Base-by-base conservation (phyloP, 2,329 filamentous ascomycete genomes). In the Sporothrix brasiliensis region DNA sequence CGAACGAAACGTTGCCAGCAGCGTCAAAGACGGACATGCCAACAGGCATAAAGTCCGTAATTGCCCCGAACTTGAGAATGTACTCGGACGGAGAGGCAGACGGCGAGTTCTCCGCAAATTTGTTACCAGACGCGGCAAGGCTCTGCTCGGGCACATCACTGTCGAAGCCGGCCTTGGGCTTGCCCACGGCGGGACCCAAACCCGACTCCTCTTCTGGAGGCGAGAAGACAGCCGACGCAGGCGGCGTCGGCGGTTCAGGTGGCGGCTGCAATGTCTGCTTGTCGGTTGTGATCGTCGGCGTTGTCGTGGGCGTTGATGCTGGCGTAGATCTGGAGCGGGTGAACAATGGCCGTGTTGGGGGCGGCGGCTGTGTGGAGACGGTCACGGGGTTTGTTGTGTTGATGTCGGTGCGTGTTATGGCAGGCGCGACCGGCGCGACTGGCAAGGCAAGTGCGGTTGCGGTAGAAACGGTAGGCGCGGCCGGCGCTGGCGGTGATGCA, bases 21-120 rank as follows among this genome's bases (percentile, higher is more conserved):
- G 84, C 82, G 75, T 91, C 86, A 13, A 89, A 87, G 71, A 93
- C 91, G 75, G 89, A 91, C 80, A 93, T 89, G 21, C 91, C 91
- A 1, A 92, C 88, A 0, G 91, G 91, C 2, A 91, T 88, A 67
- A 92, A 89, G 74, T 92, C 89, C 2, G 90, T 88, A 79, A 93
- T 89, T 5, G 87, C 83, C 9, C 88, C 88, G 74, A 92, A 92
- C 69, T 88, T 87, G 44, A 87, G 86, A 70, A 90, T 87, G 58
- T 54, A 63, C 3, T 7, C 21, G 3, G 65, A 52, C 19, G 44
- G 4, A 19, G 47, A 19, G 4, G 21, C 50, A 11, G 24, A 24
- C 10, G 49, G 14, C 21, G 52, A 11, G 1, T 2, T 41, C 16
- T 16, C 24, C 3, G 24, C 16, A 16, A 9, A 19, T 0, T 7